These are phyloP conservation scores for Rhynchosporium graminicola DNA, from an alignment of 2,329 filamentous ascomycete species.

Conservation along the genomic window DNA sequence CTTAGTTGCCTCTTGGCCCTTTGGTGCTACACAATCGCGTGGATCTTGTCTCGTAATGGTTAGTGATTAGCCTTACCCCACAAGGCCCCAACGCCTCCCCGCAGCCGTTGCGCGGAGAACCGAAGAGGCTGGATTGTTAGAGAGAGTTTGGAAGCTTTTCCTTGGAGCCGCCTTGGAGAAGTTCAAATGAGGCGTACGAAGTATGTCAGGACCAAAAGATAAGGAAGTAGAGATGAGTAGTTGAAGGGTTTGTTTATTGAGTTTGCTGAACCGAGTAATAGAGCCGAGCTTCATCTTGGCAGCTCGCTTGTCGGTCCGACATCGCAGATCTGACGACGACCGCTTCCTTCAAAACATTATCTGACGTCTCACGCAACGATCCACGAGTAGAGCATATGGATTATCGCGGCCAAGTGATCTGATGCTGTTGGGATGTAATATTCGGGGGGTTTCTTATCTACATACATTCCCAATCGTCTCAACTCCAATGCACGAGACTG, in stretches of 20 bases:
- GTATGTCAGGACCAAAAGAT: neutral
- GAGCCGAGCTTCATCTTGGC: no score
- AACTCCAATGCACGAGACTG: no score
- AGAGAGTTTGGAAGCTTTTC: constrained; percentile 5
- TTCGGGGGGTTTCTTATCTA: no score
- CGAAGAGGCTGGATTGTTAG: constrained; percentile 4
- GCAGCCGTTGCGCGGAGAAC: constrained; percentile 5
- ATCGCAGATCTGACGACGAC: no score
- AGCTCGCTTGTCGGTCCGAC: no score
- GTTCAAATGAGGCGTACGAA: no score
- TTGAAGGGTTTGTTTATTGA: neutral
- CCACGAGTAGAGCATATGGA: no score
- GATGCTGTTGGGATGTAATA: no score
- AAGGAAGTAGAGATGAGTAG: neutral
- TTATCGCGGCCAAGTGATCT: no score
- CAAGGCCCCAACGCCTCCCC: neutral
- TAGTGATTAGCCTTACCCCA: constrained; percentile 7
- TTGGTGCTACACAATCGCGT: constrained; percentile 6
- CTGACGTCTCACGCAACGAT: no score
- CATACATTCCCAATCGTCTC: no score
- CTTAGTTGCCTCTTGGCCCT: neutral
- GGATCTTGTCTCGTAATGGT: constrained; percentile 14
- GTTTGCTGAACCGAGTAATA: neutral
- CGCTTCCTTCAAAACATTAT: no score
- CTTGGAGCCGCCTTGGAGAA: neutral